Evolutionary conservation across 495 filamentous ascomycete species (phyloP), one percentile per base, ranked within the genome.

Genomic region (Penicillium daleae): DNA sequence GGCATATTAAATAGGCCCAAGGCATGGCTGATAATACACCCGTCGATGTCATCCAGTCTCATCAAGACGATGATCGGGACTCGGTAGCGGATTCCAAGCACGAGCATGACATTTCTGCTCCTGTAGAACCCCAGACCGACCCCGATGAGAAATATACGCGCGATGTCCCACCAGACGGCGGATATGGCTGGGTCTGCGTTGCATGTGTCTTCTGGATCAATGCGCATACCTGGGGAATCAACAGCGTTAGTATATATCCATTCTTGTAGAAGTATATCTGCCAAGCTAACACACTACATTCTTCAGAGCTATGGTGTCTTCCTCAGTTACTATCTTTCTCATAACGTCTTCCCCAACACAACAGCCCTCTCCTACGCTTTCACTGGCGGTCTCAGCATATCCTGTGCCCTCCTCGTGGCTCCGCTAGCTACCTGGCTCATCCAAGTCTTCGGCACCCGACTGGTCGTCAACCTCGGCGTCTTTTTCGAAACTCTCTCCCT

Each of bases 361-460:
- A 85, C 82, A 2, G 75, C 82, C 0, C 73, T 90, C 4, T 78
- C 83, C 10, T 93, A 87, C 65, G 90, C 90, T 48, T 92, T 92
- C 65, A 86, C 90, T 5, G 90, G 90, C 17, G 90, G 90, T 8
- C 72, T 92, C 0, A 89, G 86, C 31, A 84, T 89, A 9, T 89
- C 88, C 10, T 79, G 78, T 72, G 83, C 87, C 8, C 80, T 92
- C 51, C 69, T 91, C 6, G 79, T 87, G 15, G 86, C 88, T 13
- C 89, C 89, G 1, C 32, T 87, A n/a, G 88, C 84, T 24, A 92
- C 88, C 3, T 74, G 82, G 29, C 75, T 86, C 46, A 83, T 83
- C 37, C 83, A 85, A 13, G 44, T 68, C 24, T 83, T 68, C 39
- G 83, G 89, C 0, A 88, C 82, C 6, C 82, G 82, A 12, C 61